phyloP scores from a whole-genome alignment of 352 stramenopile genomes.

The Pythium sp. region DNA sequence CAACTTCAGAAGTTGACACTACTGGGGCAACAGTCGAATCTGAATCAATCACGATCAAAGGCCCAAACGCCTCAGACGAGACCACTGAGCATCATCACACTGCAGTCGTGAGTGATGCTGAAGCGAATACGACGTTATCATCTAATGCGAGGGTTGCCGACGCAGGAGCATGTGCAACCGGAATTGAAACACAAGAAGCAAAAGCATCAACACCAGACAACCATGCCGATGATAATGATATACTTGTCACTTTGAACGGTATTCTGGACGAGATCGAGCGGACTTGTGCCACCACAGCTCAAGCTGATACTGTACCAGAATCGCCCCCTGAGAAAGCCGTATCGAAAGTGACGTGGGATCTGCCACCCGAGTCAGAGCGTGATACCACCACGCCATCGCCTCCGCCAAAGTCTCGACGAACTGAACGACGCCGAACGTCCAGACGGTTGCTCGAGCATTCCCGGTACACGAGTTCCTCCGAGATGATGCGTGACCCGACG shows the following conservation, averaged over 20 bases:
- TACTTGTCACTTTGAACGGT: background rate
- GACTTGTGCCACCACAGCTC: background rate
- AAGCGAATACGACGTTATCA: too few relatives aligned
- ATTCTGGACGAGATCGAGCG: background rate
- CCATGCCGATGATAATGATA: background rate
- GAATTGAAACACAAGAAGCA: background rate
- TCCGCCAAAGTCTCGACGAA: constrained; percentile 16
- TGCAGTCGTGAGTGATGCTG: too few relatives aligned
- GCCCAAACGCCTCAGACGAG: background rate
- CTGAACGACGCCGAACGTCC: constrained; percentile 27
- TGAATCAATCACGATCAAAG: background rate
- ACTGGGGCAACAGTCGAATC: background rate
- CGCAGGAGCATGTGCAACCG: background rate
- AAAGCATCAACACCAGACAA: background rate
- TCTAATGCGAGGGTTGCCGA: background rate
- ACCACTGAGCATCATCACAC: background rate
- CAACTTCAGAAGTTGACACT: background rate
- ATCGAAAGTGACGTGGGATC: constrained; percentile 11
- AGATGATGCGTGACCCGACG: constrained; percentile 37
- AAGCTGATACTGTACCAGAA: background rate
- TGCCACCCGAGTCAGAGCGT: background rate
- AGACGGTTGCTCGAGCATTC: constrained; percentile 28
- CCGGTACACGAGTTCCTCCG: constrained; percentile 18
- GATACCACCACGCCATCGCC: background rate
- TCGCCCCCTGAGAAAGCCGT: background rate